Evolutionary conservation across 192 early-diverging fungal genomes (phyloP), one percentile per base, ranked within the genome.

Genomic region (Dissophora globulifera): DNA sequence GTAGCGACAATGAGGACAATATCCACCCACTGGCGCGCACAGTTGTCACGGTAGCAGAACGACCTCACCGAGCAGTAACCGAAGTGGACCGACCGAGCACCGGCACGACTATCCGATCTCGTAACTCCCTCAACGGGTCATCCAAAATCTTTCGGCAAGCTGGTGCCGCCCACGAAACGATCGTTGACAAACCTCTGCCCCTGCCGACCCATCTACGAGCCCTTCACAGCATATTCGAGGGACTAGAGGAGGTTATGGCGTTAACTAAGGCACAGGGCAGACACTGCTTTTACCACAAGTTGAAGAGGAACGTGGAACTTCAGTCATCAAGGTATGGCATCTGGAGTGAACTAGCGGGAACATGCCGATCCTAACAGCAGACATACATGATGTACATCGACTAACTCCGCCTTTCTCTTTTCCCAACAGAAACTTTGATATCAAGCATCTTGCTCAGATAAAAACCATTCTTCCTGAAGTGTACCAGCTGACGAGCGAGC

Each of bases 391-490:
- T n/a, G n/a, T n/a, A n/a, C n/a, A n/a, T n/a, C n/a, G n/a, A n/a
- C n/a, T n/a, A n/a, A n/a, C n/a, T n/a, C n/a, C n/a, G n/a, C n/a
- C n/a, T n/a, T n/a, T n/a, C 1, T 16, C 7, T 47, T 30, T 32
- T 58, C 19, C 8, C 3, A 38, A 19, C 26, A 76, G 72, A 47
- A 76, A 76, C 57, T 76, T 76, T 62, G 72, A 76, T 17, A 53
- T 76, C 22, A 62, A 55, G 32, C 58, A 76, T 56, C 63, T 76
- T 33, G 72, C 72, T 15, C 72, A 76, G n/a, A 26, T 76, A 30
- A 67, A 58, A 51, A 76, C 72, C 1, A 19, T 76, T 29, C 50
- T 65, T 58, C 72, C 72, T 15, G 72, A 67, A 12, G 63, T 29
- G 4, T 76, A 76, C 52, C 33, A 55, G 38, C 27, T 62, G 1